Evolutionary conservation across 306 rosid genomes (phyloP).

Genomic region (Citrullus colocynthis): DNA sequence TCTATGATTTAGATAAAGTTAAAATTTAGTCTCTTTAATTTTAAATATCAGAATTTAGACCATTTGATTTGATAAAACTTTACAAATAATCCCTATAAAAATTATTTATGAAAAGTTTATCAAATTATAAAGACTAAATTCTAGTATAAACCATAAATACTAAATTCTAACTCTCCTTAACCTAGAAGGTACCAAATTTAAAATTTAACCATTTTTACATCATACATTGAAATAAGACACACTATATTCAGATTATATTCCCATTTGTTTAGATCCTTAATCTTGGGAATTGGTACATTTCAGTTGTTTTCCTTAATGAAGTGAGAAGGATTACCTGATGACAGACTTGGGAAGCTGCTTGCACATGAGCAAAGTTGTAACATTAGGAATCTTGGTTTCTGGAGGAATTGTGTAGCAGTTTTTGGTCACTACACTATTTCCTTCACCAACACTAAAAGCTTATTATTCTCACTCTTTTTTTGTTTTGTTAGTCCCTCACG

Average conservation of each 20-base stretch:
- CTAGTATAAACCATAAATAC: no score
- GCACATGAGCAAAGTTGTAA: constrained; percentile 54
- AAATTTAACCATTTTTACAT: background rate
- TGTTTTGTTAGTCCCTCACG: background rate
- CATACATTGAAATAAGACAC: background rate
- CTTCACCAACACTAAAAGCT: background rate
- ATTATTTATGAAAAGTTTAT: no score
- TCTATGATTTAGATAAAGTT: no score
- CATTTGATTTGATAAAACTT: no score
- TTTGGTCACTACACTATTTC: constrained; percentile 40
- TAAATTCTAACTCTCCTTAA: no score
- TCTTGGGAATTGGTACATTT: constrained; percentile 8
- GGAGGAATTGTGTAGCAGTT: constrained; percentile 78
- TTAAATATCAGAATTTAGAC: no score
- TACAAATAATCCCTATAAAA: no score
- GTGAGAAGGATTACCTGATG: constrained; percentile 48
- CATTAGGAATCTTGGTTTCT: constrained; percentile 67
- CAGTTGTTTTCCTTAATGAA: constrained; percentile 30
- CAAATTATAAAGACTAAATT: no score
- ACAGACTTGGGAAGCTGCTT: constrained; percentile 58
- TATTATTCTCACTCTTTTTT: background rate
- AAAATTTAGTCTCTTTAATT: no score
- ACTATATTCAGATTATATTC: background rate
- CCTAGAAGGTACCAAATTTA: no score
- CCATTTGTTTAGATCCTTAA: background rate